phyloP scores from a whole-genome alignment of 805 yeast species.

The Candida bentonensis region DNA sequence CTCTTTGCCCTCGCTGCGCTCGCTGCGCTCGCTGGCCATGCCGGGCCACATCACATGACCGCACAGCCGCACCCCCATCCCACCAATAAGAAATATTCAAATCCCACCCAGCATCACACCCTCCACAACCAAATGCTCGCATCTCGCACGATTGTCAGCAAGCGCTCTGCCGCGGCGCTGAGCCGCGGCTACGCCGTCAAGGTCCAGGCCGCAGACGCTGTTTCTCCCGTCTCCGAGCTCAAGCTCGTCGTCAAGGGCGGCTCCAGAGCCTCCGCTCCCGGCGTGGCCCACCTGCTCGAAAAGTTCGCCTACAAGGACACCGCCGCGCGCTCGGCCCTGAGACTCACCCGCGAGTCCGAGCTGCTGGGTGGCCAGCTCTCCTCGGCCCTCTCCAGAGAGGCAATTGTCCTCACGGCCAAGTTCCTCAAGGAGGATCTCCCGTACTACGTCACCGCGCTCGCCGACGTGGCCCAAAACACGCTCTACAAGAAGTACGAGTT shows the following conservation, averaged over 20 bases:
- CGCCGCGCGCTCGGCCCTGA: conserved; percentile 67
- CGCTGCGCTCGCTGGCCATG: neutral
- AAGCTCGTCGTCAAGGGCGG: conserved; percentile 81
- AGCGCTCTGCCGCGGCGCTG: neutral
- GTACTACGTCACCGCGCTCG: conserved; percentile 75
- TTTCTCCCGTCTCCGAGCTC: conserved; percentile 58
- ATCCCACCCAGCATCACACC: conserved; percentile 15
- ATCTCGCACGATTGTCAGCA: neutral
- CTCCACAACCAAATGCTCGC: conserved; percentile 11
- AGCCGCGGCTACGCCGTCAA: conserved; percentile 28
- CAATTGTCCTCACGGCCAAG: conserved; percentile 62
- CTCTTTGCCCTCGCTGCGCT: too few species aligned
- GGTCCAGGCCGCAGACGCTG: conserved; percentile 41
- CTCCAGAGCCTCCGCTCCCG: conserved; percentile 58
- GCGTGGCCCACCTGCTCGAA: conserved; percentile 74
- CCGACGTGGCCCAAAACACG: conserved; percentile 51
- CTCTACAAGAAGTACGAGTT: conserved; percentile 74
- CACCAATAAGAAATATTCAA: neutral
- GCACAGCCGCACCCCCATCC: too few species aligned
- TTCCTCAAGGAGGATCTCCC: conserved; percentile 85
- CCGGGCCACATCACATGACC: too few species aligned
- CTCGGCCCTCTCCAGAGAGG: conserved; percentile 67
- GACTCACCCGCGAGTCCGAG: conserved; percentile 90
- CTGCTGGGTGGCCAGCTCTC: conserved; percentile 74
- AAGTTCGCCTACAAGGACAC: conserved; percentile 73